Evolutionary conservation across 2,329 filamentous ascomycete species (phyloP).

Genomic region (Cladosporium sp.): DNA sequence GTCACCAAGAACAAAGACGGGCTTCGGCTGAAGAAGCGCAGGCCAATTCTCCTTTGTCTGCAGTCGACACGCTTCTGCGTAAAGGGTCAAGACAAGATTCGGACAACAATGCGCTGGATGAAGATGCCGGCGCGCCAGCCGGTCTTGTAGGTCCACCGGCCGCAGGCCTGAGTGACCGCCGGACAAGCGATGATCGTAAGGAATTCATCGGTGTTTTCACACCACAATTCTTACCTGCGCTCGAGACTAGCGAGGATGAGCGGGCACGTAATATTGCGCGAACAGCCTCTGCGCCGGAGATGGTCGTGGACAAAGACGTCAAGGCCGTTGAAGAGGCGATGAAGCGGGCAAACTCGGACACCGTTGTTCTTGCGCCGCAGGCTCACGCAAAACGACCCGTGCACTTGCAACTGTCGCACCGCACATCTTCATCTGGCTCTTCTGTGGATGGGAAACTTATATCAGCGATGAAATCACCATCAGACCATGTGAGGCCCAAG

Average conservation of each 20-base stretch:
- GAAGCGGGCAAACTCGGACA: constrained; percentile 27
- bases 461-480: constrained; percentile 32
- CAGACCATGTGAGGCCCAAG: constrained; percentile 20
- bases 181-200: constrained; percentile 25
- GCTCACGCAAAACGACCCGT: constrained; percentile 27
- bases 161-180: constrained; percentile 23
- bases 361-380: constrained; percentile 22
- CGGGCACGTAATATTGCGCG: constrained; percentile 17
- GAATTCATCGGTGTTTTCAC: constrained; percentile 35
- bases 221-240: constrained; percentile 30
- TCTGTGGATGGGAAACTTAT: constrained; percentile 30
- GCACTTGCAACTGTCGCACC: constrained; percentile 26
- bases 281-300: constrained; percentile 24
- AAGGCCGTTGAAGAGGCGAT: constrained; percentile 11
- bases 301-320: constrained; percentile 1
- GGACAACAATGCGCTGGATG: constrained; percentile 14
- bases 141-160: neutral
- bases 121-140: constrained; percentile 14
- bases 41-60: constrained; percentile 15
- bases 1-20: constrained; percentile 12
- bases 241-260: constrained; percentile 22
- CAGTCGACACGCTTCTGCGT: constrained; percentile 22
- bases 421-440: constrained; percentile 33
- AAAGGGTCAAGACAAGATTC: constrained; percentile 19
- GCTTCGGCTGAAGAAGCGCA: constrained; percentile 8